Base-by-base conservation (phyloP, 495 filamentous ascomycete species). In the Amphirosellinia nigrospora region DNA sequence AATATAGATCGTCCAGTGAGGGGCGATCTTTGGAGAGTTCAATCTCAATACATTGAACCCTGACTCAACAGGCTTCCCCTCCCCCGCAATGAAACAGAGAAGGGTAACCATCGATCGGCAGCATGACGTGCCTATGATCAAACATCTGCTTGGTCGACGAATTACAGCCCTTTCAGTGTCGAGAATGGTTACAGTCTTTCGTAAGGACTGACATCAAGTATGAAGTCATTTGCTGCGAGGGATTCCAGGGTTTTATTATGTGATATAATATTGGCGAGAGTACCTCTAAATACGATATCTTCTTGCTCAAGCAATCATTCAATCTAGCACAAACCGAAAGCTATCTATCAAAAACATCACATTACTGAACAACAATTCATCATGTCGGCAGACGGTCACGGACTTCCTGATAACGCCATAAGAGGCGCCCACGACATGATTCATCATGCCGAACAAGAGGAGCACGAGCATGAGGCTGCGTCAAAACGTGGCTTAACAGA, bases 391-490 rank as follows among this genome's bases (percentile, higher is more conserved):
- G 72, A 76, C 68, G 70, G 66, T 8, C 76, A 76, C 70, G 76
- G 76, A 73, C 46, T 78, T 15, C 60, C 76, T 9, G 76, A 78
- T 41, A 53, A 52, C 19, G 72, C 76, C 30, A 59, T 78, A 60
- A 32, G 64, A 11, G 68, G 56, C 10, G 76, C 76, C 32, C 76
- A 78, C 71, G 74, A 76, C 72, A 76, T 78, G 72, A 78, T 78
- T 8, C 76, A 78, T 45, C 76, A 78, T 71, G 76, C 76, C 60
- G 76, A 78, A 41, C 74, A 76, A 66, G 76, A 78, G 67, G 76
- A 78, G 36, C 76, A 78, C 55, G 76, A 78, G 68, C 64, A 76
- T 48, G 74, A 78, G 68, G 76, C 76, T 15, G 76, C 76, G 15
- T 55, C 67, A 68, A 74, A 74, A 64, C 72, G 74, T 1, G 76